A percentile compares a stretch with the other conserved stretches of the same genome.
Evolutionary conservation across 2,329 filamentous ascomycete genomes (phyloP).

Genomic region (Fusarium pseudonygamai): DNA sequence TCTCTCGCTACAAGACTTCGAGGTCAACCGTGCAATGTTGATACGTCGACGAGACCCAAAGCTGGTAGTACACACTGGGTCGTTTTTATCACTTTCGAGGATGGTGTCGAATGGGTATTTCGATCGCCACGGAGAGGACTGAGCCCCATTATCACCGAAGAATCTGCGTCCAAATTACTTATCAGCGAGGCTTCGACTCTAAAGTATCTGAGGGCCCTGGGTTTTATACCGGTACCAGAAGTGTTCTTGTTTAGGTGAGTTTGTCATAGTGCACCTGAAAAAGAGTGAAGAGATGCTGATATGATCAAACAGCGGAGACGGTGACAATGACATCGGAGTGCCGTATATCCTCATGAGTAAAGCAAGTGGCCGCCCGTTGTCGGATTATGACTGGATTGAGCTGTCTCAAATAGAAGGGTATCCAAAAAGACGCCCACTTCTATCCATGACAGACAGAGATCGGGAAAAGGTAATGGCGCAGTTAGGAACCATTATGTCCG

Average conservation of each 20-base stretch:
- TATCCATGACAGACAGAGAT: neutral
- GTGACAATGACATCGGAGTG: neutral
- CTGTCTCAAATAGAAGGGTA: neutral
- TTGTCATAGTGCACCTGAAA: neutral
- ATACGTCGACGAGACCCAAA: neutral
- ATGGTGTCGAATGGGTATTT: neutral
- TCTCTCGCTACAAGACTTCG: rapidly evolving
- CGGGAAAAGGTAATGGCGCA: neutral
- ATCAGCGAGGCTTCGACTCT: neutral
- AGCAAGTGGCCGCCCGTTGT: neutral
- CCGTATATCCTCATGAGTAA: neutral
- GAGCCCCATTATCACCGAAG: neutral
- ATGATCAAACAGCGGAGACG: neutral
- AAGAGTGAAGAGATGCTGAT: neutral
- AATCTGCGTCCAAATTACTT: neutral
- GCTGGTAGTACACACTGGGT: neutral
- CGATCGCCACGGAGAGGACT: neutral
- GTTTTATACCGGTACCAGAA: neutral
- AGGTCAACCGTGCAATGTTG: neutral
- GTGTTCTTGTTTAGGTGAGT: neutral
- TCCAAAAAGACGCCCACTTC: neutral
- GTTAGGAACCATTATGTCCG: neutral
- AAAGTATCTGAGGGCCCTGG: neutral
- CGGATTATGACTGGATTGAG: neutral
- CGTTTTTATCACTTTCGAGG: neutral